Base-by-base conservation (phyloP, 2,329 filamentous ascomycete genomes). In the Fusarium nanum region DNA sequence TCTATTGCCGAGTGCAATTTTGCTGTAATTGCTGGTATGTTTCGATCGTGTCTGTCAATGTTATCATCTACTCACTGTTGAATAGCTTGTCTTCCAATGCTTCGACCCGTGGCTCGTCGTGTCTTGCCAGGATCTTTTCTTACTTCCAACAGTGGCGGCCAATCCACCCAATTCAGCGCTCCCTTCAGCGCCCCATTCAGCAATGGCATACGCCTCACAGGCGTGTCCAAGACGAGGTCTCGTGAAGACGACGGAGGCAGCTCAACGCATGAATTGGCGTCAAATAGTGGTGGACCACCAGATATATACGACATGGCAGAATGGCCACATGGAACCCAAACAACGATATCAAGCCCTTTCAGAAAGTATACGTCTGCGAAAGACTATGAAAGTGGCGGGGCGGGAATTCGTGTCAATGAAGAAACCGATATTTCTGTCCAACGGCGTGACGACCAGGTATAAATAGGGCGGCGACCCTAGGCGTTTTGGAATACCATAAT, bases 1-100 rank as follows among this genome's bases (percentile, higher is more conserved):
- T 75, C 73, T 7, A 72, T 68, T 6, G 70, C 73, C 6, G 77
- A 78, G 55, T 71, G 75, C n/a, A 75, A 78, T 14, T 52, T 78
- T 13, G 75, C 74, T 10, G 70, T 76, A 4, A 66, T 78, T 25
- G 74, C 76, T 45, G 67, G 76, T 78, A 67, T 44, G 63, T 48
- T 16, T 22, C 3, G 2, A 7, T 20, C 22, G 22, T 8, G 14
- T 1, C 25, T 7, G 5, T 11, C 2, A 7, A 25, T 3, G 10
- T 14, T 5, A 32, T 4, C 9, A 5, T 12, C 8, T 41, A 49
- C 48, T 70, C n/a, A 64, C 42, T 37, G 4, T 13, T 9, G 6
- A 7, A 6, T 7, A 74, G 72, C 68, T 20, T 74, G 61, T 22
- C 72, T 74, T 9, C 72, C 72, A 10, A 70, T 74, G 62, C 68